Base-by-base conservation (phyloP, 106 monocot species). In the Phalaenopsis aphrodite region DNA sequence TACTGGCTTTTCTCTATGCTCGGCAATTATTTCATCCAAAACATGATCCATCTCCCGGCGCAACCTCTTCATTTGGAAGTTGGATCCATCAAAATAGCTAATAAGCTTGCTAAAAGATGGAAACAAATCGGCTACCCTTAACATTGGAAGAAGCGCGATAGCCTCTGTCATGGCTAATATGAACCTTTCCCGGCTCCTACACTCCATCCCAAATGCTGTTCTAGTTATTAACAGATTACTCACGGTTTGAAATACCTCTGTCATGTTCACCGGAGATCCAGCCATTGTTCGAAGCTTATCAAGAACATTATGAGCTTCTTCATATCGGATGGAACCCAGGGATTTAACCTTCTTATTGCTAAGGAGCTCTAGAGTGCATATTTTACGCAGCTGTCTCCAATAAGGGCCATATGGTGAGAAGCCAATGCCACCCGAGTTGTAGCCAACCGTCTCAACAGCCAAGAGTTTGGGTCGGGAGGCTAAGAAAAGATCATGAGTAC, bases 401-500 rank as follows among this genome's bases (percentile, higher is more conserved):
- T 79, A 65, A 7, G n/a, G n/a, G 38, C 69, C 39, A 15, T 69
- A 39, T 5, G 69, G 69, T 4, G 75, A 23, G 46, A 42, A 42
- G 43, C 16, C 19, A 37, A 75, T 8, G 75, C 15, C 47, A 8
- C 8, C 5, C 12, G 8, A 7, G n/a, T 75, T 47, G 75, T 75
- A 75, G 10, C n/a, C 5, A 37, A 75, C 21, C 6, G 5, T 42
- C 45, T 47, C 21, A 39, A 5, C 1, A 1, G 45, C 75, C 7
- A 45, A 8, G 21, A 21, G 15, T 19, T 16, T 42, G 5, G 47
- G 42, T 3, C 75, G 75, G 3, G 42, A 45, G 16, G 82, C 82
- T 23, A 82, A 75, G 64, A 41, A 64, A 16, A 38, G 36, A 15
- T 82, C 82, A 4, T 82, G 75, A 64, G 75, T 77, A 18, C 68